phyloP scores from a whole-genome alignment of 768 basidiomycete genomes.

The Auricularia heimuer region DNA sequence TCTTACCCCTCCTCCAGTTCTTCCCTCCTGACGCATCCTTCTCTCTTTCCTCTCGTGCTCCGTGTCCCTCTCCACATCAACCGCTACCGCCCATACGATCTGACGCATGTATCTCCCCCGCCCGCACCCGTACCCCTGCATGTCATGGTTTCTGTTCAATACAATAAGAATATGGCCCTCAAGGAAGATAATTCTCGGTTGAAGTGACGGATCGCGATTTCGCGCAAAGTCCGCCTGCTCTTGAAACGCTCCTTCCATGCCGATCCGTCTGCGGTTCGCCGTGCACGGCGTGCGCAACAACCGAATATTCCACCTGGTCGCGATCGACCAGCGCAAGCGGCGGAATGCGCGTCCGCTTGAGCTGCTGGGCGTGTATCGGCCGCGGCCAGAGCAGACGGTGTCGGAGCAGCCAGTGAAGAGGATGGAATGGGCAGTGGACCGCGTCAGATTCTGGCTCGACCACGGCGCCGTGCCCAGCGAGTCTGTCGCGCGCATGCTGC shows the following conservation, averaged over 20 bases:
- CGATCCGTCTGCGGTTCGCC: constrained; percentile 76
- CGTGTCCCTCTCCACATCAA: background rate
- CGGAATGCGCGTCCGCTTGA: constrained; percentile 85
- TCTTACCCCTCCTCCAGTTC: background rate
- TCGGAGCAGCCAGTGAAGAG: constrained; percentile 36
- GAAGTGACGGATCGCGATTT: background rate
- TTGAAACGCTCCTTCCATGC: constrained; percentile 36
- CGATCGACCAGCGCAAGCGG: constrained; percentile 56
- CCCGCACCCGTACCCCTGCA: background rate
- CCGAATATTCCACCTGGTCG: constrained; percentile 79
- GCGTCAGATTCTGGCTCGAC: constrained; percentile 83
- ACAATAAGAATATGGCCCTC: background rate
- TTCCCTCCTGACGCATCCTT: background rate
- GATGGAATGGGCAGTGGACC: constrained; percentile 82
- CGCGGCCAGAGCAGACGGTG: constrained; percentile 32
- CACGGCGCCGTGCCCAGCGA: constrained; percentile 78
- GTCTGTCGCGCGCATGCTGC: constrained; percentile 65
- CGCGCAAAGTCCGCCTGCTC: background rate
- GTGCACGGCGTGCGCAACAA: constrained; percentile 68
- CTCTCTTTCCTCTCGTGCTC: background rate
- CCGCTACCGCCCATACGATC: background rate
- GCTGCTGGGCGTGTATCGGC: constrained; percentile 76
- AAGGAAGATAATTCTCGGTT: background rate
- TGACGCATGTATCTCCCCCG: background rate
- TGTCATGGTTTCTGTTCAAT: background rate